Evolutionary conservation across 257 asterid genomes (phyloP).

Genomic region (Orobanche coerulescens): DNA sequence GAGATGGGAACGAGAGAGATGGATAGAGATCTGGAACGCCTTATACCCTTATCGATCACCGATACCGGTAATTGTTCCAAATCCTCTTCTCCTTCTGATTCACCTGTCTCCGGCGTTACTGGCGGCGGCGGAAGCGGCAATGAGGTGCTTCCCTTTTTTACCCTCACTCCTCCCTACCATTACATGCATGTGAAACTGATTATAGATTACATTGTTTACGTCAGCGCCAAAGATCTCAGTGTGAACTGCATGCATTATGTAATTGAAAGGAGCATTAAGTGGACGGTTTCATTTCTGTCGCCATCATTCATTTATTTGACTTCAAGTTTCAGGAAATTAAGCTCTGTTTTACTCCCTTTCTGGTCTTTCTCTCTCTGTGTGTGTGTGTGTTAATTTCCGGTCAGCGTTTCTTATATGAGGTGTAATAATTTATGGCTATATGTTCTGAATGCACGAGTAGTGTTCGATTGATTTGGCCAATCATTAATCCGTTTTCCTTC

Average conservation of each 20-base stretch:
- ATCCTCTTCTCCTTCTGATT: conserved; percentile 41
- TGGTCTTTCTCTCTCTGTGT: no score
- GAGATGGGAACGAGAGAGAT: conserved; percentile 22
- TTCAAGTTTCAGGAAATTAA: background rate
- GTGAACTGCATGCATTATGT: conserved; percentile 15
- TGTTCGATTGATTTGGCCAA: background rate
- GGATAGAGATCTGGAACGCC: conserved; percentile 54
- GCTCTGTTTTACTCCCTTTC: background rate
- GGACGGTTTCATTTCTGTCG: background rate
- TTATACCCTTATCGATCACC: conserved; percentile 39
- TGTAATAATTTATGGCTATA: background rate
- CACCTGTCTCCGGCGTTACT: conserved; percentile 28
- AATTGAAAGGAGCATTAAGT: background rate
- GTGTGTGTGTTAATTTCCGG: background rate
- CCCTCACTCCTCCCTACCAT: background rate
- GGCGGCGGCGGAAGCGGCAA: conserved; percentile 34
- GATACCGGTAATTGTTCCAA: conserved; percentile 30
- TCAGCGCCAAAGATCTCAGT: background rate
- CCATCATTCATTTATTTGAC: background rate
- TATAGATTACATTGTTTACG: background rate
- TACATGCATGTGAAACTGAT: background rate
- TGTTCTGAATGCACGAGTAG: background rate
- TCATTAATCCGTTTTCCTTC: background rate
- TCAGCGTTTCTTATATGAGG: background rate
- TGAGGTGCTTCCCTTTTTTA: conserved; percentile 30